These are phyloP conservation scores for Rhododendron williamsianum DNA, from an alignment of 148 eudicot genomes.

Conservation along the genomic window DNA sequence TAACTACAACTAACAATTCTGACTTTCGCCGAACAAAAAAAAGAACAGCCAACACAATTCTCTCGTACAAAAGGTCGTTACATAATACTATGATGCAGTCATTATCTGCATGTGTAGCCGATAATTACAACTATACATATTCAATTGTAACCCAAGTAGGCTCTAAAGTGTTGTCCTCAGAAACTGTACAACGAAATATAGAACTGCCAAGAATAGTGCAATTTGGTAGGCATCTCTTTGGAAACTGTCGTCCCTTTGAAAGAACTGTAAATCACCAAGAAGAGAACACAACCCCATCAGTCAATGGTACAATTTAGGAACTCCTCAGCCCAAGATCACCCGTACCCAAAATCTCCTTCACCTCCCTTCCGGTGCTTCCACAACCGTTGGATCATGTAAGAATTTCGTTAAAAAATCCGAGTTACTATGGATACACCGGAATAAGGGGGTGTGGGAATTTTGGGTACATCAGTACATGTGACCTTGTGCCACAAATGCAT, in stretches of 20 bases:
- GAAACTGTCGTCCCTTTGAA: slow-evolving; percentile 73
- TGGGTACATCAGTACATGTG: background rate
- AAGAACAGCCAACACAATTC: background rate
- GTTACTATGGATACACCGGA: background rate
- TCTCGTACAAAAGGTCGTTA: background rate
- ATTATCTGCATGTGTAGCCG: background rate
- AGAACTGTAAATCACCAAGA: slow-evolving; percentile 50
- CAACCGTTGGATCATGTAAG: background rate
- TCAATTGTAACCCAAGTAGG: background rate
- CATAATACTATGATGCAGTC: background rate
- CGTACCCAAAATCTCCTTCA: background rate
- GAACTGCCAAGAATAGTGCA: slow-evolving; percentile 63
- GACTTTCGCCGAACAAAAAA: background rate
- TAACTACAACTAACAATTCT: too few species aligned
- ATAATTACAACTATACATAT: slow-evolving; percentile 3
- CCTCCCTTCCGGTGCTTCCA: background rate
- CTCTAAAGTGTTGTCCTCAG: slow-evolving; percentile 65
- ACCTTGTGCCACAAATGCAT: background rate
- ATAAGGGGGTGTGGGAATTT: background rate
- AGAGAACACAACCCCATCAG: background rate
- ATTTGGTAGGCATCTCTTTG: slow-evolving; percentile 89
- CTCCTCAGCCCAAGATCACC: background rate
- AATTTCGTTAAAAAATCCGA: background rate
- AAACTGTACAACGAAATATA: slow-evolving; percentile 81
- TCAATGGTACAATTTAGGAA: background rate